Evolutionary conservation across 176 grass and related monocot species (phyloP).

Genomic region (Phoenix roebelenii): DNA sequence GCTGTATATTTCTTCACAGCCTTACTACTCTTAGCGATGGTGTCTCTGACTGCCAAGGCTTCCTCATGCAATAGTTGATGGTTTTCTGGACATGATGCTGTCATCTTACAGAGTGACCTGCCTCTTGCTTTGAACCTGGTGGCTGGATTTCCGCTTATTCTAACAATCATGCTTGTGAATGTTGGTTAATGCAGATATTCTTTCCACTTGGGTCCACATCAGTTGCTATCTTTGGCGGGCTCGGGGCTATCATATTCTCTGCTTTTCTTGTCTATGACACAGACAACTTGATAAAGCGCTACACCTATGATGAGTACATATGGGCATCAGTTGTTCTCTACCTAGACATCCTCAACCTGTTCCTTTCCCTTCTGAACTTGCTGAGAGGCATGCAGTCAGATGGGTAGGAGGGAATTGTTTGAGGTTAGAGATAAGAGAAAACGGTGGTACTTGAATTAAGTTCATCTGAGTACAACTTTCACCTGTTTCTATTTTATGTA

Average conservation of each 20-base stretch:
- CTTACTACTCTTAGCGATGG: too few relatives aligned
- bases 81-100: too few relatives aligned
- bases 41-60: too few relatives aligned
- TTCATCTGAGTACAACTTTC: too few relatives aligned
- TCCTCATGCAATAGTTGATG: too few relatives aligned
- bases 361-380: slow-evolving; percentile 82
- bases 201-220: slow-evolving; percentile 77
- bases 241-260: slow-evolving; percentile 84
- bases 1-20: too few relatives aligned
- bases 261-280: slow-evolving; percentile 93
- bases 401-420: slow-evolving; percentile 20
- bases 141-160: too few relatives aligned
- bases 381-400: slow-evolving; percentile 71
- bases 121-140: too few relatives aligned
- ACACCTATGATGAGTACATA: slow-evolving; percentile 96
- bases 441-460: too few relatives aligned
- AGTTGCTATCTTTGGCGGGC: slow-evolving; percentile 54
- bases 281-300: slow-evolving; percentile 75
- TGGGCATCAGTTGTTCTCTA: slow-evolving; percentile 95
- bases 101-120: too few relatives aligned
- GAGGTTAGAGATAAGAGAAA: too few relatives aligned
- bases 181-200: slow-evolving; percentile 51
- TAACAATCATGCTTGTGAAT: not conserved
- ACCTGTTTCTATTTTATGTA: too few relatives aligned
- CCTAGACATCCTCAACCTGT: slow-evolving; percentile 95